These are phyloP conservation scores for Jaapia argillacea DNA, from an alignment of 768 basidiomycete species.

Conservation along the genomic window DNA sequence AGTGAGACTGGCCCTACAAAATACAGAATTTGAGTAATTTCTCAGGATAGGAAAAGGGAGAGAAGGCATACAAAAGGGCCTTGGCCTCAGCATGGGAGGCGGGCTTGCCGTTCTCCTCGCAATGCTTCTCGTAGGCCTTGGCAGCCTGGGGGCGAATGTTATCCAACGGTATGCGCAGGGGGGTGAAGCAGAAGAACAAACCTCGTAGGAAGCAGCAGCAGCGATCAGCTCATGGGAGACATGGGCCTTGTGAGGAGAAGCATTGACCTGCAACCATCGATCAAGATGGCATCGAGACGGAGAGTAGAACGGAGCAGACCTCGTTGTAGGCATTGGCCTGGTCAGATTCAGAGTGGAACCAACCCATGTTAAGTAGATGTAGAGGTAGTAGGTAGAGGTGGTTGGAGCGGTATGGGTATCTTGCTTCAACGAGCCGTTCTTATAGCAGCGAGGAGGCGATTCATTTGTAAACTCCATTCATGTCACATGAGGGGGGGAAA, in stretches of 20 bases:
- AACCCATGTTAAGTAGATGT: slow-evolving; percentile 27
- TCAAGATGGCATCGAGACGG: slow-evolving; percentile 3
- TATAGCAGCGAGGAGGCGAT: too few species aligned
- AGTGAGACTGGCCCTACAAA: slow-evolving; percentile 40
- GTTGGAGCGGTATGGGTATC: slow-evolving; percentile 6
- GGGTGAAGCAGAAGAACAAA: slow-evolving; percentile 11
- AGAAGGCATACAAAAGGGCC: slow-evolving; percentile 31
- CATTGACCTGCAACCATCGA: slow-evolving; percentile 25
- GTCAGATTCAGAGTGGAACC: slow-evolving; percentile 30
- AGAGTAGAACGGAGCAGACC: slow-evolving; percentile 16
- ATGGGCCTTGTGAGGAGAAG: slow-evolving; percentile 43
- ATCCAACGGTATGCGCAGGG: not conserved
- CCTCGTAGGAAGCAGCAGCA: slow-evolving; percentile 58
- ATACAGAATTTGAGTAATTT: not conserved
- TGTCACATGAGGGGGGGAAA: too few species aligned
- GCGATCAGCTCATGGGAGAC: slow-evolving; percentile 61
- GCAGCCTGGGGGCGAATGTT: slow-evolving; percentile 32
- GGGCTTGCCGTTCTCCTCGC: slow-evolving; percentile 36
- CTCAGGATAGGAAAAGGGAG: not conserved
- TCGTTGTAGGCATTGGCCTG: slow-evolving; percentile 31
- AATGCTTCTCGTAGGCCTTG: slow-evolving; percentile 54
- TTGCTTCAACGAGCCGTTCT: too few species aligned
- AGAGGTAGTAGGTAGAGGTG: slow-evolving; percentile 11
- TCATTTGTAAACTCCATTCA: too few species aligned
- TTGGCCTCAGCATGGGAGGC: slow-evolving; percentile 44